Conservation (phyloP, 1,139 yeast species). For the Pichia sp. region DNA sequence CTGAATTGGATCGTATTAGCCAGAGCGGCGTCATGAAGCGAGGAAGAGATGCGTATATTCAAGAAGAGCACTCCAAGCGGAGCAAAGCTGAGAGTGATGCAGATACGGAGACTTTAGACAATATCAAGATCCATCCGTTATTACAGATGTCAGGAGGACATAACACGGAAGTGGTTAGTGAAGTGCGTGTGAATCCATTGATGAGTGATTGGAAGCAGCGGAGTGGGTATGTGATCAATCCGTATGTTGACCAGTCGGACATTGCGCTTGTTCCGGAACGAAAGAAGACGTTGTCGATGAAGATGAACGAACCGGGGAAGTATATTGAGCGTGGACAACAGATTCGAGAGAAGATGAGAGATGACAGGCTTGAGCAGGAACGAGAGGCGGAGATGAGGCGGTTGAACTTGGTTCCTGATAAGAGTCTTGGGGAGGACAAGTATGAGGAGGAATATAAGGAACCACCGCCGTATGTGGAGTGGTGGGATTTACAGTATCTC, state of each 20-base stretch:
- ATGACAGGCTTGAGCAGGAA: conserved; percentile 32
- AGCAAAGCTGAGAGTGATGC: neutral
- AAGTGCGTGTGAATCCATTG: conserved; percentile 16
- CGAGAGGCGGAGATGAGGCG: neutral
- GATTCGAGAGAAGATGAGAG: conserved; percentile 42
- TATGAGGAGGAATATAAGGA: conserved; percentile 36
- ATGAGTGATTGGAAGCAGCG: conserved; percentile 28
- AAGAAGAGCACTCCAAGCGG: neutral
- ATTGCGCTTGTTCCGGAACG: conserved; percentile 25
- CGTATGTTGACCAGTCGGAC: conserved; percentile 52
- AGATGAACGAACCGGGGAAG: conserved; percentile 59
- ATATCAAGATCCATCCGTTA: conserved; percentile 61
- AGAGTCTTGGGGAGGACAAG: conserved; percentile 48
- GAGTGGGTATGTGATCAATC: conserved; percentile 50
- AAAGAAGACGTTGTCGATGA: conserved; percentile 37
- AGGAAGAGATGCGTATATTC: too few relatives aligned
- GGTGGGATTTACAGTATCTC: conserved; percentile 75
- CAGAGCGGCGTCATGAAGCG: too few relatives aligned
- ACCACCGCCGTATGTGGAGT: conserved; percentile 63
- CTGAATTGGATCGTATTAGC: too few relatives aligned
- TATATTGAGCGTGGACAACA: conserved; percentile 61
- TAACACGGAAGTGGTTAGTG: neutral
- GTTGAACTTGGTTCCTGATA: conserved; percentile 49
- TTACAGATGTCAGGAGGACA: conserved; percentile 31
- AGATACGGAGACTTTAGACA: conserved; percentile 24